Percentiles rank a stretch among this genome's conserved stretches.
phyloP scores from a whole-genome alignment of 1,284 basidiomycete species.

The Tilletiaria anomala region DNA sequence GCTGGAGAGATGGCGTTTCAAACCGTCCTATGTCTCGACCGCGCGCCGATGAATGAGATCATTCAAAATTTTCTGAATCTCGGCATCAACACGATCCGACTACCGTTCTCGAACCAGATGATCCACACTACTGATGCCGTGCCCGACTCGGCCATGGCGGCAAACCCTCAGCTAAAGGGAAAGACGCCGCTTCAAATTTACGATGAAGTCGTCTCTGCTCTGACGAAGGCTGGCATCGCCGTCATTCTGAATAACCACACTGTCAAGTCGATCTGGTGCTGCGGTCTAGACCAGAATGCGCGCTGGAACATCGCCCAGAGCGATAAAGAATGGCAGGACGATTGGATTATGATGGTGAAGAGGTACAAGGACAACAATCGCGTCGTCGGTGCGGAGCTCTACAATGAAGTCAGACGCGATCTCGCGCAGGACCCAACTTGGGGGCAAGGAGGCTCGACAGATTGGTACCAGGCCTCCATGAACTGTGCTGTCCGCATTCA shows the following conservation, averaged over 20 bases:
- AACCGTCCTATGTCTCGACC: constrained; percentile 7
- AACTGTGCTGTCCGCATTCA: constrained; percentile 3
- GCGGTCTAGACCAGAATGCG: constrained; percentile 5
- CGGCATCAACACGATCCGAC: constrained; percentile 5
- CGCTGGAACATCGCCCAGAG: constrained; percentile 7
- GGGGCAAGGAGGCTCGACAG: constrained; percentile 3
- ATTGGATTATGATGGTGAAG: constrained; percentile 5
- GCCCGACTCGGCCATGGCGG: constrained; percentile 3
- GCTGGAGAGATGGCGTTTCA: constrained; percentile 6
- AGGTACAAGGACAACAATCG: constrained; percentile 5
- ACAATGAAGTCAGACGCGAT: constrained; percentile 7
- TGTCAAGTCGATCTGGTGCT: constrained; percentile 7
- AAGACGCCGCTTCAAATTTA: constrained; percentile 6
- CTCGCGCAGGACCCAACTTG: constrained; percentile 4
- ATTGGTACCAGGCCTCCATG: constrained; percentile 7
- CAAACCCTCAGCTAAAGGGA: constrained; percentile 6
- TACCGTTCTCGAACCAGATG: constrained; percentile 9
- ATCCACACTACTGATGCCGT: constrained; percentile 3
- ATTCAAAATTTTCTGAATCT: constrained; percentile 4
- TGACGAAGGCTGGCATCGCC: constrained; percentile 6
- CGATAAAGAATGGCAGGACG: constrained; percentile 1
- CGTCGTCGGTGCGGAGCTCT: constrained; percentile 8
- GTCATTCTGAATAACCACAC: constrained; percentile 10
- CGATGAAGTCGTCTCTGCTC: constrained; percentile 3
- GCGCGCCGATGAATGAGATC: constrained; percentile 5